Base-by-base conservation (phyloP, 2,329 filamentous ascomycete genomes). In the Alternaria atra region DNA sequence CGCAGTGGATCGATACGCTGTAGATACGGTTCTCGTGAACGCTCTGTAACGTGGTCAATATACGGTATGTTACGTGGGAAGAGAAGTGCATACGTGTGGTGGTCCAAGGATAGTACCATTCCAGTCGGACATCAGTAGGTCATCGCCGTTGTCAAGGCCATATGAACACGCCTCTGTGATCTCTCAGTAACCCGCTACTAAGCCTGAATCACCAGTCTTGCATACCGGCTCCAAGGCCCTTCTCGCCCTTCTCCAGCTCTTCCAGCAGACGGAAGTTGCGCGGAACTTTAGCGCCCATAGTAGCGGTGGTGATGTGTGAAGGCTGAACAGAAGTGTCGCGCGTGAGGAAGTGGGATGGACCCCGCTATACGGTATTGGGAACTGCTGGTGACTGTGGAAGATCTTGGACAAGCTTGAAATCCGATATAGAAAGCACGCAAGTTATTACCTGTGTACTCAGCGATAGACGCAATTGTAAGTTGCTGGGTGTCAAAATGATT, bases 21-120 rank as follows among this genome's bases (percentile, higher is more conserved):
- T 99, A 99, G 83, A 99, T 99, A 75, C 95, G 91, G 83, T 99
- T 99, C 85, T 99, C 95, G 79, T 98, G 94, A 64, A 90, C 93
- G 81, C 93, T 97, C 92, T 95, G 75, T 17, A 32, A 52, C 8
- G 10, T 6, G 39, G 43, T 73, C 32, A 72, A 61, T 54, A 30
- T 10, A 3, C 2, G 30, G 29, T 5, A 2, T 13, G 1, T 6
- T 15, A n/a, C 30, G 8, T 67, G 54, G 4, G 34, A n/a, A 20
- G 37, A 44, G 34, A 34, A 47, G 47, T 9, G 83, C 91, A 76
- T 85, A 97, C 95, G 80, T 98, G 94, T 78, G 95, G 94, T 70
- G 95, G 95, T 1, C 95, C 95, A 51, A 97, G 89, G 68, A 99
- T 98, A 15, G 95, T 99, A 74, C 94, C 95, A 76, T 97, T 97